phyloP scores from a whole-genome alignment of 805 yeast genomes.

The Teunomyces panamensis region DNA sequence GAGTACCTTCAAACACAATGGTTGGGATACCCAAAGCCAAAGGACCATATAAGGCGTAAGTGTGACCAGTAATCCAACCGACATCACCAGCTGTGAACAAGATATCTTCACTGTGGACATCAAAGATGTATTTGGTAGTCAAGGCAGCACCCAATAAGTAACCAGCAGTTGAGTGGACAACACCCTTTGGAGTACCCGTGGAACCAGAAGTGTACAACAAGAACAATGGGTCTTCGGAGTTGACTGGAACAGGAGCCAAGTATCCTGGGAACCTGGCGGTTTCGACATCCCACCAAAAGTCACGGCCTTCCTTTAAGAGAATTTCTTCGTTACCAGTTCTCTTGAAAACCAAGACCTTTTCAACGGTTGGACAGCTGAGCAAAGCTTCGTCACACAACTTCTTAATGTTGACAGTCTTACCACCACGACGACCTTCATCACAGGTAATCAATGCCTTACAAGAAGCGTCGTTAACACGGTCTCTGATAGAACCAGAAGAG shows the following conservation, averaged over 20 bases:
- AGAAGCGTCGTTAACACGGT: constrained; percentile 69
- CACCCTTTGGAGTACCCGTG: constrained; percentile 88
- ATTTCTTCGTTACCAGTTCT: constrained; percentile 64
- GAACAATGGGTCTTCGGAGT: constrained; percentile 79
- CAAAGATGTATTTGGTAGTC: constrained; percentile 74
- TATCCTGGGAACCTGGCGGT: constrained; percentile 62
- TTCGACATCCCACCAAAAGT: constrained; percentile 77
- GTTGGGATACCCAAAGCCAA: constrained; percentile 73
- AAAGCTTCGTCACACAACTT: constrained; percentile 81
- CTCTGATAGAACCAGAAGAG: constrained; percentile 66
- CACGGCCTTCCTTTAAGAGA: constrained; percentile 54
- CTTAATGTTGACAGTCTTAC: constrained; percentile 75
- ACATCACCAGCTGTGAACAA: constrained; percentile 87
- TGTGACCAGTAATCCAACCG: constrained; percentile 91
- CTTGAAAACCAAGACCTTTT: constrained; percentile 67
- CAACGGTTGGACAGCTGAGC: constrained; percentile 60
- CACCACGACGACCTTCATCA: constrained; percentile 83
- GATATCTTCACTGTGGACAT: constrained; percentile 68
- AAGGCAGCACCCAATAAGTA: constrained; percentile 69
- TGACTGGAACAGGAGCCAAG: constrained; percentile 70
- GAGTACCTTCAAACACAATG: constrained; percentile 82
- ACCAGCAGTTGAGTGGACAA: constrained; percentile 79
- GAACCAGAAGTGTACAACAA: constrained; percentile 83
- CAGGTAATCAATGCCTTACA: constrained; percentile 73
- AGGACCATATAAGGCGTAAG: constrained; percentile 82